Evolutionary conservation across 441 rosid genomes (phyloP), one percentile per base, ranked within the genome.

Genomic region (Populus tomentosa): DNA sequence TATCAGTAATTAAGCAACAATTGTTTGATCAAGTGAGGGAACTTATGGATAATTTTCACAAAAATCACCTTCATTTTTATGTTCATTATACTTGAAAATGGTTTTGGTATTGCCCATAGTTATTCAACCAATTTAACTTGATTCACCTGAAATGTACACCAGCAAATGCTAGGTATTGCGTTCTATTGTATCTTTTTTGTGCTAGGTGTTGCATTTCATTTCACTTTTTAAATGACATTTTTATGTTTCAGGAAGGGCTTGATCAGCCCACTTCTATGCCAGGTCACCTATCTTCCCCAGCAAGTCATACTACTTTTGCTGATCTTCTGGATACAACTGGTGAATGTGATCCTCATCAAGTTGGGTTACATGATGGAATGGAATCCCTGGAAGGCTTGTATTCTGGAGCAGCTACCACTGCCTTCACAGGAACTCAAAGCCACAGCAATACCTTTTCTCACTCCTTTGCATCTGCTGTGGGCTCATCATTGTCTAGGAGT

Each of bases 291-390:
- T 88, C 94, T 18, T 87, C 88, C 67, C 92, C 95, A 71, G 83
- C 94, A 69, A 92, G 97, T 83, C 87, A 88, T 80, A 91, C 87
- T 85, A 83, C 95, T 79, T 89, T 89, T 70, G 85, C 88, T 79
- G 93, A 92, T 80, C 79, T 78, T 82, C 71, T 86, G 78, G 88
- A 90, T 75, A 74, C 84, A 75, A 69, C 81, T 77, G 86, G 77
- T 65, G 65, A 78, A 59, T 82, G 90, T 20, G 84, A 84, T 83
- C 75, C 84, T 69, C 72, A 65, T 77, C 75, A 68, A 4, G 80
- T 82, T 75, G 93, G 87, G 67, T 83, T 88, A 23, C 74, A 82
- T 85, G 87, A 75, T 82, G 87, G 86, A 78, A 78, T 80, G 46
- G 88, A 88, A 36, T 80, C 88, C 42, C 75, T 77, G n/a, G 97